phyloP scores from a whole-genome alignment of 805 yeast genomes.

The Starmerella bombi region DNA sequence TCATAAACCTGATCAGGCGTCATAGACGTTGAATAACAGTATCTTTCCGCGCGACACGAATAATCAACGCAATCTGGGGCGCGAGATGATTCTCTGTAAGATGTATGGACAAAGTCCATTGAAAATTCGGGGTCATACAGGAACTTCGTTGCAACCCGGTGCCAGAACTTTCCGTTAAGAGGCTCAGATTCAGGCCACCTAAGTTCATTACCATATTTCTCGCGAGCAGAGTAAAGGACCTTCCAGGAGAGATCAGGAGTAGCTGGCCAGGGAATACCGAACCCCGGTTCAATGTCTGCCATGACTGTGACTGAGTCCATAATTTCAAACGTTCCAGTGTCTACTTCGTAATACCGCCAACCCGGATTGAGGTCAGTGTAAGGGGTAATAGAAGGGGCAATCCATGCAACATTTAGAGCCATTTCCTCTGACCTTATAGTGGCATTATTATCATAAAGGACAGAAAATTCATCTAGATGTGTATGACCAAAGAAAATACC shows the following conservation, averaged over 20 bases:
- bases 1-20: slow-evolving; percentile 22
- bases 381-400: slow-evolving; percentile 56
- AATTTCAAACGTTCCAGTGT: slow-evolving; percentile 44
- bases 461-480: slow-evolving; percentile 53
- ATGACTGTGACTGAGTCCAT: slow-evolving; percentile 48
- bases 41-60: slow-evolving; percentile 29
- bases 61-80: slow-evolving; percentile 36
- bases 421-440: slow-evolving; percentile 32
- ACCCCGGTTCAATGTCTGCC: slow-evolving; percentile 44
- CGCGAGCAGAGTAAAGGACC: slow-evolving; percentile 53
- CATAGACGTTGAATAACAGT: slow-evolving; percentile 31
- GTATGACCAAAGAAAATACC: slow-evolving; percentile 61
- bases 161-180: slow-evolving; percentile 59
- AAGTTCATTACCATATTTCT: slow-evolving; percentile 34
- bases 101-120: slow-evolving; percentile 37
- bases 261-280: slow-evolving; percentile 21
- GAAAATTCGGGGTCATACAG: slow-evolving; percentile 33
- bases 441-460: slow-evolving; percentile 41
- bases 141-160: slow-evolving; percentile 37
- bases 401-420: slow-evolving; percentile 48
- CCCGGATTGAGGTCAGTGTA: slow-evolving; percentile 48
- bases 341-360: slow-evolving; percentile 62
- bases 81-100: slow-evolving; percentile 44
- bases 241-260: slow-evolving; percentile 46
- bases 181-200: slow-evolving; percentile 50